A percentile compares a stretch with the other conserved stretches of the same genome.
Evolutionary conservation across 1,284 basidiomycete species (phyloP).

Genomic region (Amylostereum areolatum): DNA sequence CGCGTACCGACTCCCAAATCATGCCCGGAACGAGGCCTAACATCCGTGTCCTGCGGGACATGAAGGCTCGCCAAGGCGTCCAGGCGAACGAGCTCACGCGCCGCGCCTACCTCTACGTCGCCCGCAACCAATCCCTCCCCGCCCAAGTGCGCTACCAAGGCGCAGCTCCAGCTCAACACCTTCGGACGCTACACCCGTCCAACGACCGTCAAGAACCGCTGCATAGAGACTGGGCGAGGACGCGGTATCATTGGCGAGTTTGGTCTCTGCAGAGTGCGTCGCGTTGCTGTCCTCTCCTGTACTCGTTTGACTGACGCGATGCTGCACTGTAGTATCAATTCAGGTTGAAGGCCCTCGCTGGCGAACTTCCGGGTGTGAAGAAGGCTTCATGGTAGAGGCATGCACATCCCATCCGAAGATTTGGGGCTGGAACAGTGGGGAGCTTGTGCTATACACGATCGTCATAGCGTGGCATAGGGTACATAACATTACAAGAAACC

Average conservation of each 20-base stretch:
- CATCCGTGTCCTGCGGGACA: slow-evolving; percentile 68
- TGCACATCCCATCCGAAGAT: background rate
- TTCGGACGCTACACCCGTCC: slow-evolving; percentile 82
- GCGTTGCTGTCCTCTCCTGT: background rate
- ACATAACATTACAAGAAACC: no score
- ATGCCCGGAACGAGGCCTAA: slow-evolving; percentile 8
- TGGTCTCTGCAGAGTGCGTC: slow-evolving; percentile 77
- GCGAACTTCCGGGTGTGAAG: slow-evolving; percentile 79
- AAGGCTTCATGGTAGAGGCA: slow-evolving; percentile 81
- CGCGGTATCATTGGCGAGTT: slow-evolving; percentile 87
- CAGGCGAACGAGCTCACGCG: slow-evolving; percentile 74
- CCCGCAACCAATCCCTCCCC: slow-evolving; percentile 81
- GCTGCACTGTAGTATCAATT: slow-evolving; percentile 71
- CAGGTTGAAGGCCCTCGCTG: slow-evolving; percentile 72
- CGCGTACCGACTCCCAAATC: no score
- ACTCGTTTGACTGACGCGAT: background rate
- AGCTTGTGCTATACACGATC: no score
- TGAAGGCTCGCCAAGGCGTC: slow-evolving; percentile 69
- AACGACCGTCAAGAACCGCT: slow-evolving; percentile 84
- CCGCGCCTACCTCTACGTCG: slow-evolving; percentile 85
- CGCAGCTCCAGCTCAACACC: slow-evolving; percentile 90
- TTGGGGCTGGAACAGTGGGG: slow-evolving; percentile 2
- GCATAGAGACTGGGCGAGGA: slow-evolving; percentile 78
- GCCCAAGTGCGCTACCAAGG: slow-evolving; percentile 89
- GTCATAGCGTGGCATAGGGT: no score